These are phyloP conservation scores for Lactarius vividus DNA, from an alignment of 768 basidiomycete genomes.

Conservation along the genomic window DNA sequence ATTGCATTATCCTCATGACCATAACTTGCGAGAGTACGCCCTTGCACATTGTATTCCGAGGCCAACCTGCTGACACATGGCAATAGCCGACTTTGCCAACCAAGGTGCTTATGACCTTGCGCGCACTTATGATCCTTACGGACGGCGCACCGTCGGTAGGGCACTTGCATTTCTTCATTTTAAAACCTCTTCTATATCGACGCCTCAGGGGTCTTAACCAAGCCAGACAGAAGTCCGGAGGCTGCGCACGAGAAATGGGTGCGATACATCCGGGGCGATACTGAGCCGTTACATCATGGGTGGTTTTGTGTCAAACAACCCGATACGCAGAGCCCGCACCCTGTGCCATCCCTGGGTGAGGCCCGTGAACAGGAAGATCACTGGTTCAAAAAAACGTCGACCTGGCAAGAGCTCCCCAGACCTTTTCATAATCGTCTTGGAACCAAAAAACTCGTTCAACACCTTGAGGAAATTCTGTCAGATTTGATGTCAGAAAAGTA, in stretches of 20 bases:
- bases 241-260: slow-evolving; percentile 30
- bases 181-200: slow-evolving; percentile 9
- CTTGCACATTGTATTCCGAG: neutral
- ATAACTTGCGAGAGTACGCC: slow-evolving; percentile 33
- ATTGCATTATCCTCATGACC: slow-evolving; percentile 32
- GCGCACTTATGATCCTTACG: slow-evolving; percentile 27
- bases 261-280: neutral
- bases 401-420: slow-evolving; percentile 2
- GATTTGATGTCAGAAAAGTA: slow-evolving; percentile 4
- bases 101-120: slow-evolving; percentile 34
- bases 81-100: slow-evolving; percentile 35
- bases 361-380: slow-evolving; percentile 7
- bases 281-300: slow-evolving; percentile 6
- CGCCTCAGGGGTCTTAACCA: slow-evolving; percentile 34
- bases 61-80: neutral
- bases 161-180: neutral
- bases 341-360: neutral
- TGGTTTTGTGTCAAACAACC: slow-evolving; percentile 25
- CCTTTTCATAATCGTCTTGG: neutral
- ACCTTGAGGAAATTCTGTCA: slow-evolving; percentile 16
- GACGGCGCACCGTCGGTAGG: slow-evolving; percentile 32
- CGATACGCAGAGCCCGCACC: slow-evolving; percentile 6
- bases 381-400: neutral
- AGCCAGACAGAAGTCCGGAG: slow-evolving; percentile 33
- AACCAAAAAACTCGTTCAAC: slow-evolving; percentile 2